Conservation (phyloP, 2,329 filamentous ascomycete species). For the Chrysoporthe deuterocubensis region DNA sequence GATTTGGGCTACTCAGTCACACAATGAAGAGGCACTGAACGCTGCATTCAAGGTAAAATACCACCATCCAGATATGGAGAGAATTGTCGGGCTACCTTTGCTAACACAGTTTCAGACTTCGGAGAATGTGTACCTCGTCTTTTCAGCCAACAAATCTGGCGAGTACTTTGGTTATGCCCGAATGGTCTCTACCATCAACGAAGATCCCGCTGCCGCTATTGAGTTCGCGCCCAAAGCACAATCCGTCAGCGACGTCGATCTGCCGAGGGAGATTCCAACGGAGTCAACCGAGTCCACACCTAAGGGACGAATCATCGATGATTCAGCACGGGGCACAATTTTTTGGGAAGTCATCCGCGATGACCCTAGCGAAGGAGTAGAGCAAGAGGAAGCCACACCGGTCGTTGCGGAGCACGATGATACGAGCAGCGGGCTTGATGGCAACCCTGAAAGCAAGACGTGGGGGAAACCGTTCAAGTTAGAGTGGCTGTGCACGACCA, state of each 20-base stretch:
- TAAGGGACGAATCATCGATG: conserved; percentile 86
- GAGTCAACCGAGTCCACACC: conserved; percentile 78
- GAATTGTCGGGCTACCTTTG: conserved; percentile 33
- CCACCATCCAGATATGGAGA: background rate
- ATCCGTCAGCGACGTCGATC: conserved; percentile 61
- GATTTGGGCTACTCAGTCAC: conserved; percentile 91
- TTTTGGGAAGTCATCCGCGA: conserved; percentile 85
- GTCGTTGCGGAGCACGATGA: conserved; percentile 48
- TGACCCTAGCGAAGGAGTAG: conserved; percentile 40
- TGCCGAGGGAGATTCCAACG: conserved; percentile 80
- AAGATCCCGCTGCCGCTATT: conserved; percentile 72
- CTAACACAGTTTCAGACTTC: conserved; percentile 56
- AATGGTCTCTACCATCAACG: conserved; percentile 83
- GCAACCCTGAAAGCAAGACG: conserved; percentile 59
- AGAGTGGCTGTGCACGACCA: conserved; percentile 84
- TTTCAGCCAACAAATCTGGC: conserved; percentile 96
- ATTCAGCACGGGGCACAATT: conserved; percentile 90
- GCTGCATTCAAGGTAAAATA: conserved; percentile 73
- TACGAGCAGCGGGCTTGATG: conserved; percentile 42
- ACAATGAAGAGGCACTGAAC: conserved; percentile 87
- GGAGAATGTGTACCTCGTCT: conserved; percentile 88
- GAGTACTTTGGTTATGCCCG: conserved; percentile 96
- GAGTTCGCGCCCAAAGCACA: conserved; percentile 71
- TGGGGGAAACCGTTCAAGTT: conserved; percentile 93
- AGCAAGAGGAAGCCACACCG: conserved; percentile 49